Base-by-base conservation (phyloP, 73 alveolate species). In the Urostyla sp. region DNA sequence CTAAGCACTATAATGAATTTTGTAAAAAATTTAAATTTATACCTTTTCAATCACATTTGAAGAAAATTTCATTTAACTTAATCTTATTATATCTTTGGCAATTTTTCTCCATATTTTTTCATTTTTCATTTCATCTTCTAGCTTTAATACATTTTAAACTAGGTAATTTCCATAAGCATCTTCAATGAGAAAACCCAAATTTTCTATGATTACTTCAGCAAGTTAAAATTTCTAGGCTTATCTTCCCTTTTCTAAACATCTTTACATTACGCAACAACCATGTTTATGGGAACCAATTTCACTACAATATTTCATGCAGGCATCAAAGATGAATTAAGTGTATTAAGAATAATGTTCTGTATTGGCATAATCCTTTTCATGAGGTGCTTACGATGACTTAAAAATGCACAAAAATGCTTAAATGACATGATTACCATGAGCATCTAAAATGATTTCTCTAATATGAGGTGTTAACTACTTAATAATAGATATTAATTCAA, bases 91-190 rank as follows among this genome's bases (percentile, higher is more conserved):
- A 45, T 66, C 75, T 4, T 50, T 61, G 21, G 58, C 53, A 28
- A 76, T 58, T 54, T 58, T 61, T 59, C 43, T 56, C 53, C 28
- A 34, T 27, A 76, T 76, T 2, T 2, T 4, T 27, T 32, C 80
- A 37, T 76, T 76, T 43, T 57, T 76, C 3, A 10, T 67, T 11
- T 13, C 20, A 43, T 76, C 54, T 15, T 76, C 59, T 10, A 76
- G 52, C 40, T 76, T 76, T 21, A 86, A 48, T 1, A 86, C 94
- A 49, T 69, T 58, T 80, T 91, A 81, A 31, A 93, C 94, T 34
- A 93, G 90, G 75, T 93, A 93, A 84, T 93, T 93, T 20, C 98
- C 98, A 88, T 67, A 93, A 61, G 90, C 91, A 57, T 93, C 97
- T 55, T 77, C 72, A 36, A 59, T 59, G 49, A 93, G 86, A 24